Base-by-base conservation (phyloP, 2,329 filamentous ascomycete genomes). In the Exophiala sp. region DNA sequence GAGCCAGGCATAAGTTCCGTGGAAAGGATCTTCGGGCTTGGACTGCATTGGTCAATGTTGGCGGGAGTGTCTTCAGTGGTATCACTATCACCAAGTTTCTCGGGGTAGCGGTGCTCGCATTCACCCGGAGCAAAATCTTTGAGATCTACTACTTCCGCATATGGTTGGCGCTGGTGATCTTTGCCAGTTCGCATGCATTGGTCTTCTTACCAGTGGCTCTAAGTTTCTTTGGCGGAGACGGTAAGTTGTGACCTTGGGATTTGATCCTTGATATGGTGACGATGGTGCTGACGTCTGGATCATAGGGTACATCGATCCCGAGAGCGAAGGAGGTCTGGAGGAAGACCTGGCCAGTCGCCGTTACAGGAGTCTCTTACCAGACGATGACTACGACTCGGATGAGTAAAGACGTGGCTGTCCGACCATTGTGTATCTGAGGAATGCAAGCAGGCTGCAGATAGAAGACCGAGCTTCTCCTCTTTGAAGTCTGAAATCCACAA, bases 141-240 rank as follows among this genome's bases (percentile, higher is more conserved):
- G 94, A 98, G 73, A 88, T 98, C 50, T 98, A 98, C 71, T 98
- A 98, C 70, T 98, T 98, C 77, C 80, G 93, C 37, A 86, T 98
- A 37, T 98, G 93, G 93, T 73, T 96, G 14, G 85, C 90, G 5
- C 78, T 98, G 47, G 90, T 98, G 9, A 67, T 94, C 8, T 91
- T 95, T 67, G 94, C 90, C 2, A 88, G 88, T 6, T 77, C 83
- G 8, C 93, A 98, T 67, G 88, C 93, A 0, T 74, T 98, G 41
- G 79, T 98, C 6, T 95, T 97, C 67, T 72, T 98, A 61, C 93
- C 93, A 0, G 93, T 97, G 1, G 85, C 86, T 1, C 74, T 98
- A 58, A 94, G 87, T 63, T 74, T 96, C 43, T 77, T 86, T 43
- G 93, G 93, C 14, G 93, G 93, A 1, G 80, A 84, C 59, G 90